Base-by-base conservation (phyloP, 805 yeast species). In the Torulaspora microellipsoides region DNA sequence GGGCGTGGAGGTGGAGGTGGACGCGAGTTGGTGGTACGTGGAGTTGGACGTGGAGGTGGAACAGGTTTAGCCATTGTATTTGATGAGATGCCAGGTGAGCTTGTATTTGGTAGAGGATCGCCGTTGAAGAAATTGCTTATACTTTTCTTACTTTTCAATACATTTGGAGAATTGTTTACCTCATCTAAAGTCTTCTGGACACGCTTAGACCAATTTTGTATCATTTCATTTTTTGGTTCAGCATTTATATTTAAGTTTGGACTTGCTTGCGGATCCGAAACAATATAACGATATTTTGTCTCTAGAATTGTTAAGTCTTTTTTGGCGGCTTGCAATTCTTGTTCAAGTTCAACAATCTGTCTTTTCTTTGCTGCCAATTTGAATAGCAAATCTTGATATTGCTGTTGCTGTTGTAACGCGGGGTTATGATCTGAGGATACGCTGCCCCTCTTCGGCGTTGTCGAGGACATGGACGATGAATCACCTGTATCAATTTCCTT, bases 341-440 rank as follows among this genome's bases (percentile, higher is more conserved):
- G 61, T 52, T 72, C 75, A 44, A 76, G 56, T 38, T 78, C 82
- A 13, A 69, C 48, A 8, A 80, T 70, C 43, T 71, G 71, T 46
- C 80, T 68, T 53, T 79, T 82, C 54, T 80, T 80, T 2, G 71
- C 53, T 0, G 84, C 79, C 39, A 74, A 50, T 34, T 61, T 58
- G 40, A 60, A 69, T 30, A 75, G 53, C 13, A 74, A 12, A 28
- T 47, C 48, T 15, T 52, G 43, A 2, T 52, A 43, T 20, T 37
- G 25, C 23, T 17, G 20, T 17, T 36, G 27, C 13, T 20, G 23
- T 25, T 35, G 28, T 13, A 17, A 6, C 8, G 38, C 27, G 30
- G 13, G 38, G 20, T 38, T 28, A 14, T 43, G 46, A 27, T 23
- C 38, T 28, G 46, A 43, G 10, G 46, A 34, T 12, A 34, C 27